phyloP scores from a whole-genome alignment of 176 grass and related monocot species.

The Oryza nivara region DNA sequence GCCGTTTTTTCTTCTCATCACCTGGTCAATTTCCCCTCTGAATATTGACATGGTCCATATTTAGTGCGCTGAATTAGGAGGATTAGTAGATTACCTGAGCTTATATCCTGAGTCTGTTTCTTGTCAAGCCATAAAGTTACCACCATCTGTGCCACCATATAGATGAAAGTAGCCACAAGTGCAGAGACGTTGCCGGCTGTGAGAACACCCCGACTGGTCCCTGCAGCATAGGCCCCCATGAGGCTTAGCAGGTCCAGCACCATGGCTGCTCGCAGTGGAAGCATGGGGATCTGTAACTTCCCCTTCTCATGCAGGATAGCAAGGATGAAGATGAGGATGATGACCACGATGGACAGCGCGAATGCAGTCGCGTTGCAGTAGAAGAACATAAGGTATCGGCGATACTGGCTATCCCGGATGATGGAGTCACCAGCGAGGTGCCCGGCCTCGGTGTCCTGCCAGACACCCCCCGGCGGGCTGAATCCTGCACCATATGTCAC shows the following conservation, averaged over 20 bases:
- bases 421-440: conserved; percentile 3
- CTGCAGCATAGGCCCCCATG: background rate
- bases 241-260: background rate
- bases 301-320: background rate
- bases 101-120: background rate
- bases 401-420: background rate
- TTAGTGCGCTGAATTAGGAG: background rate
- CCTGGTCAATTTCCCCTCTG: background rate
- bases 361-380: conserved; percentile 37
- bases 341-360: background rate
- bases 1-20: background rate
- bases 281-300: background rate
- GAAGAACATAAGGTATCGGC: conserved; percentile 37
- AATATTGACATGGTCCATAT: background rate
- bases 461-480: conserved; percentile 14
- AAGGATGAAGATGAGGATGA: conserved; percentile 12
- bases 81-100: background rate
- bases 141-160: background rate
- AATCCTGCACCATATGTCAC: conserved; percentile 8
- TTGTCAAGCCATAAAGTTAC: background rate
- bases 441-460: background rate
- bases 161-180: background rate
- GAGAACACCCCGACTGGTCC: background rate
- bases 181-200: background rate
- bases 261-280: background rate